These are phyloP conservation scores for Oidiodendron maius DNA, from an alignment of 495 filamentous ascomycete genomes.

Conservation along the genomic window DNA sequence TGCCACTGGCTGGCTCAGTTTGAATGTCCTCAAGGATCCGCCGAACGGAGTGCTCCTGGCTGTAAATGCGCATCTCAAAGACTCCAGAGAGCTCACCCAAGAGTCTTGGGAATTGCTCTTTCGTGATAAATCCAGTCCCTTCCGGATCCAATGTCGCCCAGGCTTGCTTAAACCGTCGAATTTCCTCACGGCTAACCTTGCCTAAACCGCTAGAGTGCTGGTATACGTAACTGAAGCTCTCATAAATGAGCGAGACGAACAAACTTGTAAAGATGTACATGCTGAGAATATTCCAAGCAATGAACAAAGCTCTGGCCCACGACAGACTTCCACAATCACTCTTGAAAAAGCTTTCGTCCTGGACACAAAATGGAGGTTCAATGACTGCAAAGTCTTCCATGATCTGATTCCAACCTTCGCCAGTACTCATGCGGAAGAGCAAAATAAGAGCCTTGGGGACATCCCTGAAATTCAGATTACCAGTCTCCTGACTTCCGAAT, in stretches of 20 bases:
- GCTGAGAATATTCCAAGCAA: slow-evolving; percentile 97
- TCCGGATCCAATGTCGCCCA: slow-evolving; percentile 93
- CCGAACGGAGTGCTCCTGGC: slow-evolving; percentile 77
- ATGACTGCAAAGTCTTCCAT: slow-evolving; percentile 95
- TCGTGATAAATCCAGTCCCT: slow-evolving; percentile 85
- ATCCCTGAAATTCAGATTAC: slow-evolving; percentile 87
- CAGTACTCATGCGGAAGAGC: slow-evolving; percentile 85
- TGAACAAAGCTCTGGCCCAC: slow-evolving; percentile 86
- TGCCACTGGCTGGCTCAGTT: slow-evolving; percentile 43
- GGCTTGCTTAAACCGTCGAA: slow-evolving; percentile 94
- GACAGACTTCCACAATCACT: slow-evolving; percentile 86
- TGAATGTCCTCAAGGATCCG: slow-evolving; percentile 78
- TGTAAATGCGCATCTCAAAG: slow-evolving; percentile 97
- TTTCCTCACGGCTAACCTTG: slow-evolving; percentile 82
- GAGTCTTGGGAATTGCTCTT: slow-evolving; percentile 84
- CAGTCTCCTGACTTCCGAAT: slow-evolving; percentile 65
- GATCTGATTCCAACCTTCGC: slow-evolving; percentile 92
- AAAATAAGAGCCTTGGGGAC: slow-evolving; percentile 91
- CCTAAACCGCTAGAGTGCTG: slow-evolving; percentile 86
- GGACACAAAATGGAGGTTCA: slow-evolving; percentile 68
- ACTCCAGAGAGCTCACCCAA: slow-evolving; percentile 88
- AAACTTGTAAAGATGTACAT: slow-evolving; percentile 99
- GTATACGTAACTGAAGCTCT: slow-evolving; percentile 99
- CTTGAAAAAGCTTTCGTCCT: slow-evolving; percentile 59
- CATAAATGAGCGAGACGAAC: slow-evolving; percentile 97